Base-by-base conservation (phyloP, 2,329 filamentous ascomycete species). In the Chrysoporthe austroafricana region DNA sequence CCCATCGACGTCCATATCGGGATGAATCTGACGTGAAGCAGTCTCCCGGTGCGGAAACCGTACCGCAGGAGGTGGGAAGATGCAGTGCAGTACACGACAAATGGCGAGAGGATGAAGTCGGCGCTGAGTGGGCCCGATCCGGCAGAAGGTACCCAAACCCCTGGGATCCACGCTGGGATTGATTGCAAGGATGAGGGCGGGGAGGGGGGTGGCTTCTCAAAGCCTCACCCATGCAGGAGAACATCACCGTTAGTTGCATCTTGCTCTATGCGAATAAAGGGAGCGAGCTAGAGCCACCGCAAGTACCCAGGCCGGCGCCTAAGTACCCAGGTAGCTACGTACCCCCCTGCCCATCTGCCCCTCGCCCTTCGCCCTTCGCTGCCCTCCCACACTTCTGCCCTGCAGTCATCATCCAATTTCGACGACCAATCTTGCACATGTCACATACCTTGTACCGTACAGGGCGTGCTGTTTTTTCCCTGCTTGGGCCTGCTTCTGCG, bases 321-420 rank as follows among this genome's bases (percentile, higher is more conserved):
- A 54, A 16, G 48, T 52, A 52, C 48, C 48, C 11, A 50, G 48
- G 44, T 50, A 50, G 48, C n/a, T 21, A 39, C 36, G 44, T 46
- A 48, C 46, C n/a, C 48, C 26, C 48, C n/a, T 52, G 4, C 48
- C 21, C 26, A 52, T 4, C 48, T 21, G n/a, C 8, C n/a, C 46
- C 18, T 8, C 4, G 6, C 21, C 48, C 48, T 50, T 11, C 48
- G 1, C 6, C 11, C 21, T 3, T 26, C 18, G 3, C 7, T 21
- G 1, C n/a, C 9, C n/a, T 26, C 16, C 2, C 48, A 2, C 9
- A 39, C 26, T 26, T 26, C 32, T 4, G n/a, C 32, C 39, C 56
- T n/a, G 56, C 32, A 39, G 32, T 58, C 56, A 58, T 36, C 32
- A 39, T 39, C 56, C 32, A 58, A 58, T 58, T 58, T 58, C 34